Evolutionary conservation across 306 rosid species (phyloP).

Genomic region (Sesbania bispinosa): DNA sequence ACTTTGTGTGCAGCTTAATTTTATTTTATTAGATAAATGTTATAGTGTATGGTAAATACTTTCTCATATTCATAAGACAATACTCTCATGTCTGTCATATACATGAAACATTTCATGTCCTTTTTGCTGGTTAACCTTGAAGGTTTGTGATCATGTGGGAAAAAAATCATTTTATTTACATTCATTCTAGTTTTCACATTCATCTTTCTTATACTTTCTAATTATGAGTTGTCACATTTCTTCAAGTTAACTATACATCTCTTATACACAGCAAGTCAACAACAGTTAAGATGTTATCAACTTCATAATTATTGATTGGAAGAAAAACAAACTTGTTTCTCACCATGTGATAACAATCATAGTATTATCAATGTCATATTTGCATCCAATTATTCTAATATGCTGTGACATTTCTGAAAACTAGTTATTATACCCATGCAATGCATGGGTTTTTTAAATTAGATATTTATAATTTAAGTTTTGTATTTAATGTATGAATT

Average conservation of each 20-base stretch:
- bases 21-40: background rate
- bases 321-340: background rate
- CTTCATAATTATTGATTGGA: background rate
- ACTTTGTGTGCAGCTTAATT: background rate
- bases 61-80: background rate
- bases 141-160: background rate
- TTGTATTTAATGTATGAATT: too few relatives aligned
- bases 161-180: background rate
- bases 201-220: background rate
- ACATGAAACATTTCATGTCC: background rate
- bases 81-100: background rate
- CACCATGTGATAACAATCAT: background rate
- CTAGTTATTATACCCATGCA: too few relatives aligned
- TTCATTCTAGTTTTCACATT: background rate
- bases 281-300: background rate
- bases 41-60: background rate
- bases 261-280: background rate
- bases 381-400: conserved; percentile 8
- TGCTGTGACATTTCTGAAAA: background rate
- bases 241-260: background rate
- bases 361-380: background rate
- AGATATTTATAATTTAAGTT: too few relatives aligned
- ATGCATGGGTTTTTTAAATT: too few relatives aligned
- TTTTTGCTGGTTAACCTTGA: background rate
- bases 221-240: background rate